Conservation (phyloP, 140 eudicot species). For the Eryngium alpinum region DNA sequence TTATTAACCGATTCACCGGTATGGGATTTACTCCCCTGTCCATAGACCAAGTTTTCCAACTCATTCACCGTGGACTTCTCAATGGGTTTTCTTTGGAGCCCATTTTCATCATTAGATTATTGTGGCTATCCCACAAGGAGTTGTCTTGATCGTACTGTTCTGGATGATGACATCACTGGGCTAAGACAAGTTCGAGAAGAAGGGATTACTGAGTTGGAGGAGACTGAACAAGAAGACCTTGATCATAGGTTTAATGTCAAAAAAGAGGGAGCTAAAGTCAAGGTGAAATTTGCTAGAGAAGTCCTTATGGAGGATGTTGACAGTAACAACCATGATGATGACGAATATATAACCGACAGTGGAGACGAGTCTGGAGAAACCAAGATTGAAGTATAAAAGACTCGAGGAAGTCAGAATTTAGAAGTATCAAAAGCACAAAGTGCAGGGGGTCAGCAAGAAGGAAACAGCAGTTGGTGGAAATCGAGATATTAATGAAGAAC, state of each 20-base stretch:
- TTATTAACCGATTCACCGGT: constrained; percentile 59
- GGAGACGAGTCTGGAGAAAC: constrained; percentile 29
- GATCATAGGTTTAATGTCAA: constrained; percentile 30
- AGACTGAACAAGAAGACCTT: constrained; percentile 75
- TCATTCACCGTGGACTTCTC: constrained; percentile 73
- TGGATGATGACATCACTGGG: constrained; percentile 70
- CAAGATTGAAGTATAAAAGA: constrained; percentile 8
- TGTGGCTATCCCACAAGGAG: constrained; percentile 68
- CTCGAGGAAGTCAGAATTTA: constrained; percentile 38
- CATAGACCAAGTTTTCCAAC: constrained; percentile 55
- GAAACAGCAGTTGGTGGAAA: constrained; percentile 37
- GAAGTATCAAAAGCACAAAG: constrained; percentile 58
- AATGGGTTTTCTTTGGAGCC: constrained; percentile 97
- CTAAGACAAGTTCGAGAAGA: constrained; percentile 88
- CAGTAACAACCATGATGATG: constrained; percentile 25
- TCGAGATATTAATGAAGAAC: constrained; percentile 43
- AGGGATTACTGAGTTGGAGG: constrained; percentile 95
- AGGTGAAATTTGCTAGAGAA: constrained; percentile 30
- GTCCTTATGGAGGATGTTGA: constrained; percentile 67
- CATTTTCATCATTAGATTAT: constrained; percentile 79
- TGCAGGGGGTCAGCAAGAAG: constrained; percentile 43
- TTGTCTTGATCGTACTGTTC: constrained; percentile 40
- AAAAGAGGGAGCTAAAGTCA: constrained; percentile 24
- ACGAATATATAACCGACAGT: constrained; percentile 44
- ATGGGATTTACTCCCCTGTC: constrained; percentile 51